phyloP scores from a whole-genome alignment of 805 yeast genomes.

The Saturnispora dispora region DNA sequence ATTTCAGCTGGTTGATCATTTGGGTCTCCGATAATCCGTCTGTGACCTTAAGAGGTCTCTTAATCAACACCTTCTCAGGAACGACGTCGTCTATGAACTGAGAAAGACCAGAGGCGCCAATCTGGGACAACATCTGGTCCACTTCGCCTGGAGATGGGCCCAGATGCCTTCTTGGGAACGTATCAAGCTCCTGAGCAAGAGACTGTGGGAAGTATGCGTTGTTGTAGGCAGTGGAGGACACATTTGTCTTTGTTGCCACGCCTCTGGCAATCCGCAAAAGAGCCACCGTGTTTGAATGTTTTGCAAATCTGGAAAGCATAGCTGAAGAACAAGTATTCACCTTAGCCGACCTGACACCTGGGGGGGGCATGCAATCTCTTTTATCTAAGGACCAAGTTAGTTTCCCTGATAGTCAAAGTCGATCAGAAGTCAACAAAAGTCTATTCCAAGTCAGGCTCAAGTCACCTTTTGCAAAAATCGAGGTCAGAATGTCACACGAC shows the following conservation, averaged over 20 bases:
- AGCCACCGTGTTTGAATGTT: not conserved
- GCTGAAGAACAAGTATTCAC: not conserved
- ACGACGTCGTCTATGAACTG: slow-evolving; percentile 65
- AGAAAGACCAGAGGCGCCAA: slow-evolving; percentile 61
- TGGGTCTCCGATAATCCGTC: slow-evolving; percentile 76
- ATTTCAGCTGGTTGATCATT: slow-evolving; percentile 58
- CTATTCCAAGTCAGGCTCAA: not conserved
- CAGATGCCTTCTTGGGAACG: slow-evolving; percentile 83
- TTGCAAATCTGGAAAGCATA: slow-evolving; percentile 7
- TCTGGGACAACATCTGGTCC: slow-evolving; percentile 49
- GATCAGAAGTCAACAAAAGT: not conserved
- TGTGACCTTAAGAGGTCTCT: slow-evolving; percentile 54
- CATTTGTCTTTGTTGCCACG: slow-evolving; percentile 33
- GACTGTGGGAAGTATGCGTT: slow-evolving; percentile 37
- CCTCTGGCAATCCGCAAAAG: not conserved
- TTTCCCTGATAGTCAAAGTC: not conserved
- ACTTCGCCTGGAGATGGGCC: slow-evolving; percentile 70
- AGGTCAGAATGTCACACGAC: slow-evolving; percentile 4
- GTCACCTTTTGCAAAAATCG: not conserved
- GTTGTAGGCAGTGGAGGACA: slow-evolving; percentile 45
- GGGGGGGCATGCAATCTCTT: not conserved
- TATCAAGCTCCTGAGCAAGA: slow-evolving; percentile 42
- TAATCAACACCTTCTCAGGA: slow-evolving; percentile 65
- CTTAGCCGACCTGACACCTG: not conserved
- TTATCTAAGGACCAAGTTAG: not conserved